Conservation (phyloP, 2,329 filamentous ascomycete species). For the Colletotrichum tropicale region DNA sequence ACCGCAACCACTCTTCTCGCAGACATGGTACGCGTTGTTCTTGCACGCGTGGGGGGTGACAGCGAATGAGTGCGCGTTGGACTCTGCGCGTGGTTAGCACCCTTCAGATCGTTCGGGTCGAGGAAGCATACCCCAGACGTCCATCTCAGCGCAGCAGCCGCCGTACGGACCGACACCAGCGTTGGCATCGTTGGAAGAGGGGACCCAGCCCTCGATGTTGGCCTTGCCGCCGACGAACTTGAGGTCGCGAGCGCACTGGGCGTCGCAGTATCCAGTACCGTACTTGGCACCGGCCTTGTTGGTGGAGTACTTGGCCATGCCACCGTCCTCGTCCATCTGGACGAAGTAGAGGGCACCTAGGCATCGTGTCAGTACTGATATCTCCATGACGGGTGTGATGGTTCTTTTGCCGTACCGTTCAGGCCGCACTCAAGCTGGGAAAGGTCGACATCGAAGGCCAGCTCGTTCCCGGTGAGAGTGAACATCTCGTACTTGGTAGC, state of each 20-base stretch:
- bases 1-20: conserved; percentile 43
- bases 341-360: conserved; percentile 60
- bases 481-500: conserved; percentile 64
- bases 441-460: conserved; percentile 71
- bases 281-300: conserved; percentile 54
- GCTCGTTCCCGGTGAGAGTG: conserved; percentile 64
- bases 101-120: background rate
- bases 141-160: conserved; percentile 63
- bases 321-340: conserved; percentile 59
- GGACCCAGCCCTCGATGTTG: conserved; percentile 47
- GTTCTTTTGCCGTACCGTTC: conserved; percentile 48
- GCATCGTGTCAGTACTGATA: conserved; percentile 32
- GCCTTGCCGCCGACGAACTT: conserved; percentile 54
- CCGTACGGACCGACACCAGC: conserved; percentile 53
- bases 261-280: conserved; percentile 59
- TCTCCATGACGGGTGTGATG: accelerated
- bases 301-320: conserved; percentile 45
- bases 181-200: conserved; percentile 55
- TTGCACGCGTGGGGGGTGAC: conserved; percentile 63
- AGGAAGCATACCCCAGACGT: conserved; percentile 57
- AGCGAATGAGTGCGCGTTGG: conserved; percentile 61
- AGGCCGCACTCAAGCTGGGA: conserved; percentile 67
- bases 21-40: conserved; percentile 41
- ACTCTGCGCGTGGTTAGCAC: conserved; percentile 29
- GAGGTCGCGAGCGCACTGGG: conserved; percentile 50